Percentiles rank a stretch among this genome's conserved stretches.
Evolutionary conservation across 148 eudicot species (phyloP).

Genomic region (Chenopodium album): DNA sequence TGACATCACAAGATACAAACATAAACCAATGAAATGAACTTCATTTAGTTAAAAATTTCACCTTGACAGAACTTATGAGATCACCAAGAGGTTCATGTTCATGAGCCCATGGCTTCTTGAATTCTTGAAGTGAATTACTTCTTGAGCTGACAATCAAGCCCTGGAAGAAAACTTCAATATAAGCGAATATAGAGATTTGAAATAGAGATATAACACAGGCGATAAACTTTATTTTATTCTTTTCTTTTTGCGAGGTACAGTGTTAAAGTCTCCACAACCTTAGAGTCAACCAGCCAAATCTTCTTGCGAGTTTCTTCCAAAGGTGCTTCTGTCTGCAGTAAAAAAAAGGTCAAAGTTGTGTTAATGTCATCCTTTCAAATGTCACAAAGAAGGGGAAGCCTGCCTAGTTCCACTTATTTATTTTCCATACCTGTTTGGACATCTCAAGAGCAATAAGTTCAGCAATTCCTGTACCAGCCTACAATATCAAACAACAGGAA

Average conservation of each 20-base stretch:
- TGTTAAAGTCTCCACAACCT: constrained; percentile 37
- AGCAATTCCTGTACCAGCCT: constrained; percentile 99
- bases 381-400: neutral
- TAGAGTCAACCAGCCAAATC: constrained; percentile 96
- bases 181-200: neutral
- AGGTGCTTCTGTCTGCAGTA: constrained; percentile 51
- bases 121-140: constrained; percentile 78
- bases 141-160: constrained; percentile 85
- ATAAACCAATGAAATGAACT: neutral
- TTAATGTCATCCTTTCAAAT: constrained; percentile 1
- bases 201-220: neutral
- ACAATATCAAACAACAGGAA: constrained; percentile 21
- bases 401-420: neutral
- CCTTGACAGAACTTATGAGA: constrained; percentile 84
- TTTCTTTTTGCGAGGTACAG: neutral
- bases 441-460: constrained; percentile 93
- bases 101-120: constrained; percentile 98
- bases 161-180: constrained; percentile 39
- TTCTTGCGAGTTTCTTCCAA: constrained; percentile 86
- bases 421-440: constrained; percentile 67
- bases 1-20: neutral
- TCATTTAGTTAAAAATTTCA: constrained; percentile 16
- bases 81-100: constrained; percentile 67
- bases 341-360: constrained; percentile 12
- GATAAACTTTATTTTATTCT: neutral